Percentiles rank a stretch among this genome's conserved stretches.
These are phyloP conservation scores for Chrysoporthe austroafricana DNA, from an alignment of 2,329 filamentous ascomycete species.

Conservation along the genomic window DNA sequence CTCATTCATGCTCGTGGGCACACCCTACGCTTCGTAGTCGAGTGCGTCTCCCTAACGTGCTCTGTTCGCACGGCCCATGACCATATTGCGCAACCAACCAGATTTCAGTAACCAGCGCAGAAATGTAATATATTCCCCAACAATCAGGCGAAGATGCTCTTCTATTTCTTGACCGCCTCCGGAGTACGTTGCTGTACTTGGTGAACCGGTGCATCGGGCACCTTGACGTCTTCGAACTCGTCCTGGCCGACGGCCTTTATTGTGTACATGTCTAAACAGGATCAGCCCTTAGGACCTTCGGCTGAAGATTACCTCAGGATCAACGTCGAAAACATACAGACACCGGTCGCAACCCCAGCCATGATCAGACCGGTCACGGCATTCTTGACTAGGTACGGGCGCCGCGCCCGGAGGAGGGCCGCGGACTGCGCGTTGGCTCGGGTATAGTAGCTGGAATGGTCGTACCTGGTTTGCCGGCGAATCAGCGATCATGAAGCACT, in stretches of 20 bases:
- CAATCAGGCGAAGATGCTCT: too few relatives aligned
- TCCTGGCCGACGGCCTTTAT: constrained; percentile 91
- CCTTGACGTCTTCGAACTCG: constrained; percentile 92
- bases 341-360: constrained; percentile 73
- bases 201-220: constrained; percentile 70
- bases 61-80: neutral
- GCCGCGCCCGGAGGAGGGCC: constrained; percentile 86
- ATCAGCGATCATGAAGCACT: neutral
- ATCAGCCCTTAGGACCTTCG: neutral
- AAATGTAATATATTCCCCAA: neutral
- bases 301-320: too few relatives aligned
- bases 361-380: constrained; percentile 78
- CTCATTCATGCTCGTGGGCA: constrained; percentile 10
- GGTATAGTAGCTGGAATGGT: constrained; percentile 83
- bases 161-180: constrained; percentile 36
- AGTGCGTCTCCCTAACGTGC: neutral
- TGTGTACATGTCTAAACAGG: constrained; percentile 57
- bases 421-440: constrained; percentile 82
- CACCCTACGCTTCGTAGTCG: neutral
- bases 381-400: constrained; percentile 92
- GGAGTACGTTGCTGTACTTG: constrained; percentile 30
- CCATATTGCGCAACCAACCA: neutral
- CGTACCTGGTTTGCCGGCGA: constrained; percentile 39
- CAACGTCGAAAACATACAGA: constrained; percentile 70
- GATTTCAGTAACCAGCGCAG: neutral